Base-by-base conservation (phyloP, 1,284 basidiomycete genomes). In the Ceratobasidium sp. region DNA sequence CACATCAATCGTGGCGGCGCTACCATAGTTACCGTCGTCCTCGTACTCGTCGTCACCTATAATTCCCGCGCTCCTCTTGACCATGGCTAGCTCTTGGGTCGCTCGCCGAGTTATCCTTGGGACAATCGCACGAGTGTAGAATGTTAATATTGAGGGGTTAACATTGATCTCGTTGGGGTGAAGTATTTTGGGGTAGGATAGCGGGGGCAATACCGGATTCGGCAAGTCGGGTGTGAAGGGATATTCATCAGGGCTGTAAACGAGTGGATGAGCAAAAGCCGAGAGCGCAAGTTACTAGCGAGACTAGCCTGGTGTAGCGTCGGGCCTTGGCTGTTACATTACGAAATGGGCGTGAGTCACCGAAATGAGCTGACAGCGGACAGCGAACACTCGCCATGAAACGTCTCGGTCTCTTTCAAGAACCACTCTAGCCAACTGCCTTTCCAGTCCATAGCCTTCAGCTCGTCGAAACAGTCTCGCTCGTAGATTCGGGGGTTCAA, bases 351-450 rank as follows among this genome's bases (percentile, higher is more conserved):
- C 7, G 20, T 57, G 48, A 55, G 54, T 38, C 20, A 18, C 30
- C 23, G 67, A 46, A 52, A 44, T 23, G n/a, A 48, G 44, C 35
- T 55, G 73, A 80, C 65, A 73, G 48, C 71, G 30, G 57, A 62
- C 44, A 18, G 30, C 55, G 6, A n/a, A 8, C 38, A 86, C 94
- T 80, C 81, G 96, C 97, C 96, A 86, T 99, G 97, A 84, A 97
- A 96, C 1, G 88, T 88, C 86, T 99, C 98, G 0, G 89, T 98
- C 86, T 99, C 97, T 82, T 93, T 93, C 85, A 99, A 87, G 86
- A 99, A 96, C 98, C 98, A 99, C 78, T 97, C 94, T 0, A 99
- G 88, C 96, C 96, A 99, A 79, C 91, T 94, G 1, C 95, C 95
- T 2, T 90, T 83, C 85, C 96, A 97, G 0, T 91, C 91, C 52